phyloP scores from a whole-genome alignment of 768 basidiomycete genomes.

The Mycena epipterygia region DNA sequence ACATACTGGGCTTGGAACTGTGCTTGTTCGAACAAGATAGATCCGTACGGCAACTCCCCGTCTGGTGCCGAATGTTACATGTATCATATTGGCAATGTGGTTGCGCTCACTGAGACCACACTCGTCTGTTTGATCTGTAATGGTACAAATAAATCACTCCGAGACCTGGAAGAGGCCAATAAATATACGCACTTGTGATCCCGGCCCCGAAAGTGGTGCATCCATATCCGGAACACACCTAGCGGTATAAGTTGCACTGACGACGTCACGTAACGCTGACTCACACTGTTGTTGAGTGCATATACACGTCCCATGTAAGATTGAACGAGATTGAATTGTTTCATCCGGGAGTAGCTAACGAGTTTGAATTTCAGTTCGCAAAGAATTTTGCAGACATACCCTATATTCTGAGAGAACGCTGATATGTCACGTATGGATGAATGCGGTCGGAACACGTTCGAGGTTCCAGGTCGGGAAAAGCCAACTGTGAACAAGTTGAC shows the following conservation, averaged over 20 bases:
- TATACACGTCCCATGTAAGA: conserved; percentile 6
- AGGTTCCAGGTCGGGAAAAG: not conserved
- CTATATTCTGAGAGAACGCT: not conserved
- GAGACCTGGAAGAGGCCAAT: not conserved
- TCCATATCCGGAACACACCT: not conserved
- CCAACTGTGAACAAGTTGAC: conserved; percentile 4
- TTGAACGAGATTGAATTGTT: conserved; percentile 7
- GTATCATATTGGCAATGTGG: not conserved
- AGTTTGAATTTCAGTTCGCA: not conserved
- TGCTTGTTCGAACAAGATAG: not conserved
- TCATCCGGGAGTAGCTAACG: not conserved
- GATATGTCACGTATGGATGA: not conserved
- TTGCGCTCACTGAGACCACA: not conserved
- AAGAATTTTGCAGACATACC: not conserved
- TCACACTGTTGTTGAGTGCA: not conserved
- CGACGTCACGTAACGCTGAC: too few relatives aligned
- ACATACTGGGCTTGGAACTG: not conserved
- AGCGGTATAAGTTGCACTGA: not conserved
- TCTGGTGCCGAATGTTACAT: not conserved
- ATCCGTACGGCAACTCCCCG: not conserved
- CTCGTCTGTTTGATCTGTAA: not conserved
- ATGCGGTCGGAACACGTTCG: conserved; percentile 6
- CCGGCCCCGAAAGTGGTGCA: not conserved
- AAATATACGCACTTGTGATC: not conserved
- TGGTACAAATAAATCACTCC: too few relatives aligned